These are phyloP conservation scores for Phytophthora pinifolia DNA, from an alignment of 352 stramenopile species.

Conservation along the genomic window DNA sequence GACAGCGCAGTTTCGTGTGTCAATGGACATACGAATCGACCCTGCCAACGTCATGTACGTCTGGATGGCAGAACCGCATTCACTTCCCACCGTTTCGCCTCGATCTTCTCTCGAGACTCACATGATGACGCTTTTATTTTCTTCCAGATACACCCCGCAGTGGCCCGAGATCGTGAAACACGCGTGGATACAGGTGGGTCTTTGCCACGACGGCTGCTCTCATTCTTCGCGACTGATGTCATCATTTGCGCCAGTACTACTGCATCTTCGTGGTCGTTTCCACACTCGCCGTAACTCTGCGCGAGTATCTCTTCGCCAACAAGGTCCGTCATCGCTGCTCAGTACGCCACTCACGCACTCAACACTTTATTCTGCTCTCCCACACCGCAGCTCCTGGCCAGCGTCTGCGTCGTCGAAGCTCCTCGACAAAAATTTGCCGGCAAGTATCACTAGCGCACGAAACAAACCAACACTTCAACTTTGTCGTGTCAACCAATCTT, in stretches of 20 bases:
- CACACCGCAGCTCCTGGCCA: slow-evolving; percentile 26
- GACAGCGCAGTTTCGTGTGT: slow-evolving; percentile 31
- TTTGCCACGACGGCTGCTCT: background rate
- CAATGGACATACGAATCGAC: slow-evolving; percentile 48
- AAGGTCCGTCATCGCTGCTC: slow-evolving; percentile 27
- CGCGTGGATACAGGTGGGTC: slow-evolving; percentile 65
- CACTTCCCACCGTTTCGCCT: background rate
- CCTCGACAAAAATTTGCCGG: slow-evolving; percentile 8
- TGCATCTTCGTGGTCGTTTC: slow-evolving; percentile 44
- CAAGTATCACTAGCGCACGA: slow-evolving; percentile 16
- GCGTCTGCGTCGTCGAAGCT: slow-evolving; percentile 36
- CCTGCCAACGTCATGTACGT: slow-evolving; percentile 36
- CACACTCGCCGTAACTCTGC: slow-evolving; percentile 28
- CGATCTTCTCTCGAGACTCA: background rate
- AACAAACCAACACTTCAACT: slow-evolving; percentile 10
- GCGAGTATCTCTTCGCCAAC: slow-evolving; percentile 44
- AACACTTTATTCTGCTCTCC: no score
- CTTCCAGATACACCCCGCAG: slow-evolving; percentile 46
- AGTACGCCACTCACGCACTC: background rate
- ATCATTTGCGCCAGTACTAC: slow-evolving; percentile 35
- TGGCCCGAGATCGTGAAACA: slow-evolving; percentile 66
- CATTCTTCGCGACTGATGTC: background rate
- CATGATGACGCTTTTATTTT: background rate
- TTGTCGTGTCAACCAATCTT: slow-evolving; percentile 4
- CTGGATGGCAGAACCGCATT: background rate